Evolutionary conservation across 495 filamentous ascomycete genomes (phyloP), one percentile per base, ranked within the genome.

Genomic region (Monascus purpureus): DNA sequence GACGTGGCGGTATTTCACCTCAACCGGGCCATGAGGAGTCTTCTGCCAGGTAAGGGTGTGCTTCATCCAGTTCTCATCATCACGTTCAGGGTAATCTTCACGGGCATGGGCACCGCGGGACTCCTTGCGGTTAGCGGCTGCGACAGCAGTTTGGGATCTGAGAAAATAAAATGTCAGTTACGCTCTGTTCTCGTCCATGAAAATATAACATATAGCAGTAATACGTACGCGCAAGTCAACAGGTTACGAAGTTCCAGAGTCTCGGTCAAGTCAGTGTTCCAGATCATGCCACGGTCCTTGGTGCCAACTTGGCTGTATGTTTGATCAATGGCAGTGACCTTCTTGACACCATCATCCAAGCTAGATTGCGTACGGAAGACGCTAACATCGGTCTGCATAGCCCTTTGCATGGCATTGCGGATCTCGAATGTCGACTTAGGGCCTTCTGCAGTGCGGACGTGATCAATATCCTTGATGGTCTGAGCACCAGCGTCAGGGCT

Each of bases 251-350:
- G 67, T 63, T 96, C 88, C 25, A 96, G 72, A 17, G 86, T 92
- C 73, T 96, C 88, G 33, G 93, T 81, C 17, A 96, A 71, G 47
- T 96, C 88, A 23, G 81, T 83, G 74, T 96, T 96, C 88, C 88
- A 96, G 65, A 96, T 94, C 90, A 96, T 94, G 73, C 82, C 87
- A 50, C 88, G 80, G 57, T 96, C 88, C 70, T 92, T 93, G 57
- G 81, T 93, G 46, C 82, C 82, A 39, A 95, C 74, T 51, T 93
- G 72, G 35, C 57, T 51, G 63, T 80, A 96, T 40, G 64, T 74
- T 47, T 73, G 57, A 54, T 96, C 90, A 44, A 95, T 78, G 39
- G 80, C 69, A 45, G 60, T 72, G 45, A 96, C 81, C 57, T 72
- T 80, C 48, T 61, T 53, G 25, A 90, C 81, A 67, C 88, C 88